Evolutionary conservation across 768 basidiomycete genomes (phyloP).

Genomic region (Termitomyces sp.): DNA sequence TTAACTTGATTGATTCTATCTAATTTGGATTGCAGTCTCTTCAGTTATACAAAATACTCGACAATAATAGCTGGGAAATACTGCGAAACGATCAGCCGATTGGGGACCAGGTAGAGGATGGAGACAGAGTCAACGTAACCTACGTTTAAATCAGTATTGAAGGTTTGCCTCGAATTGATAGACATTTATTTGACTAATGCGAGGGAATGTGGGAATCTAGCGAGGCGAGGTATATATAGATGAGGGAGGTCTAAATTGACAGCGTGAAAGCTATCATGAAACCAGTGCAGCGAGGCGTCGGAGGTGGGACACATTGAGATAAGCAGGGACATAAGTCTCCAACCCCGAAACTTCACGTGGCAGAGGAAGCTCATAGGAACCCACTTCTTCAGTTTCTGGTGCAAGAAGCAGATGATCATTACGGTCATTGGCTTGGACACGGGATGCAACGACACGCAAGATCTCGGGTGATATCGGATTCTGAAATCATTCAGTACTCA

Average conservation of each 20-base stretch:
- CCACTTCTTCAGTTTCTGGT: conserved; percentile 96
- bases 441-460: conserved; percentile 90
- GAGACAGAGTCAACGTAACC: conserved; percentile 25
- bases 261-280: conserved; percentile 39
- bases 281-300: conserved; percentile 84
- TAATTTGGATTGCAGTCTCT: conserved; percentile 28
- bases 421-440: conserved; percentile 93
- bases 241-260: conserved; percentile 17
- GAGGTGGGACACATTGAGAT: conserved; percentile 85
- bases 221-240: conserved; percentile 42
- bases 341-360: conserved; percentile 93
- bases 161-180: background rate
- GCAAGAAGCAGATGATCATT: conserved; percentile 95
- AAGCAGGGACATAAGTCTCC: conserved; percentile 94
- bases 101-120: conserved; percentile 49
- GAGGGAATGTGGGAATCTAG: conserved; percentile 33
- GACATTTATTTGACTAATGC: conserved; percentile 12
- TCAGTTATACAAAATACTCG: conserved; percentile 26
- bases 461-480: conserved; percentile 98
- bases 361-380: conserved; percentile 89
- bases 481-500: conserved; percentile 28
- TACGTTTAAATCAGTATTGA: conserved; percentile 2
- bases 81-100: conserved; percentile 47
- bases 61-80: conserved; percentile 18
- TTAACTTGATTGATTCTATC: background rate